phyloP scores from a whole-genome alignment of 805 yeast species.

The Zygotorulaspora danielsina region DNA sequence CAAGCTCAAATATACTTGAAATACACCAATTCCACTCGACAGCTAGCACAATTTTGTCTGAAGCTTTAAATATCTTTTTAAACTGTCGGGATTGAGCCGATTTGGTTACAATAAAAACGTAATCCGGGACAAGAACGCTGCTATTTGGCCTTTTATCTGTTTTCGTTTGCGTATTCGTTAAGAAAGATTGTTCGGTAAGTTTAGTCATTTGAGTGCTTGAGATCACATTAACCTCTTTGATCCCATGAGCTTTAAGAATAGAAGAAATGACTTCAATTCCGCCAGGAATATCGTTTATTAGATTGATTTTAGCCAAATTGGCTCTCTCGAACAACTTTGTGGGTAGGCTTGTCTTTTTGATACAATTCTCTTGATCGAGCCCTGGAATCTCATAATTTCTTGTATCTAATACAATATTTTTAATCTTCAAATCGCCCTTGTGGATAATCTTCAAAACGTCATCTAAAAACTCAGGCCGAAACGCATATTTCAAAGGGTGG shows the following conservation, averaged over 20 bases:
- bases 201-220: conserved; percentile 14
- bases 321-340: conserved; percentile 29
- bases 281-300: conserved; percentile 29
- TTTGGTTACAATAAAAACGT: conserved; percentile 28
- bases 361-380: conserved; percentile 27
- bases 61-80: conserved; percentile 15
- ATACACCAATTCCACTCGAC: conserved; percentile 38
- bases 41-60: conserved; percentile 15
- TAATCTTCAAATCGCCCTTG: conserved; percentile 6
- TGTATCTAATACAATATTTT: conserved; percentile 14
- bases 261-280: conserved; percentile 26
- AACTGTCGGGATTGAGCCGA: conserved; percentile 31
- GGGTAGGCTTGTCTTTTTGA: conserved; percentile 16
- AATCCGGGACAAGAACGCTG: conserved; percentile 15
- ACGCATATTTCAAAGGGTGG: conserved; percentile 44
- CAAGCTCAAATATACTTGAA: conserved; percentile 26
- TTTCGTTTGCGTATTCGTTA: conserved; percentile 10
- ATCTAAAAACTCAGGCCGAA: conserved; percentile 51
- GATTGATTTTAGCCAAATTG: conserved; percentile 20
- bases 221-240: conserved; percentile 20
- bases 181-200: conserved; percentile 18
- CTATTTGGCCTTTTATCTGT: neutral
- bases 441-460: conserved; percentile 37
- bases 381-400: conserved; percentile 37
- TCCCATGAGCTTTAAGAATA: conserved; percentile 30